Percentiles rank a stretch among this genome's conserved stretches.
These are phyloP conservation scores for Polychytrium aggregatum DNA, from an alignment of 192 early-diverging fungal genomes.

Conservation along the genomic window DNA sequence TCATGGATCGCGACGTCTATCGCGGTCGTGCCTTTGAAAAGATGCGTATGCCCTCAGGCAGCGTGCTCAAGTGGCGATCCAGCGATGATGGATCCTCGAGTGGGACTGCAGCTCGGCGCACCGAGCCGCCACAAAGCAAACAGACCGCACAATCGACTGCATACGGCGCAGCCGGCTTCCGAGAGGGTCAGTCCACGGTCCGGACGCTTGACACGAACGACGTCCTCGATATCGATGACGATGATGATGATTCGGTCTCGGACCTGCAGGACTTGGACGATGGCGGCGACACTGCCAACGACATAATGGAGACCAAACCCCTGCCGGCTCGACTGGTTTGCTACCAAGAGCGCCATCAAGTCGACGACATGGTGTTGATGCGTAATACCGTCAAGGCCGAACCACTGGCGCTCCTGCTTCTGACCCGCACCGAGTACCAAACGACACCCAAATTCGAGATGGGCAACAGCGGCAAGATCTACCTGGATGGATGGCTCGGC, in stretches of 20 bases:
- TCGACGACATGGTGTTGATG: slow-evolving; percentile 27
- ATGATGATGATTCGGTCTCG: no score
- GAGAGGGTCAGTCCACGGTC: neutral
- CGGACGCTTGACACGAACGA: slow-evolving; percentile 1
- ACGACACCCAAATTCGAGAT: no score
- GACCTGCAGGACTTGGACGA: slow-evolving; percentile 7
- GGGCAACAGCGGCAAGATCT: no score
- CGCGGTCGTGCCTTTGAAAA: slow-evolving; percentile 8
- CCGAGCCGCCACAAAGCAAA: neutral
- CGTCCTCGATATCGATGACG: no score
- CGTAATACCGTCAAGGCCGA: slow-evolving; percentile 24
- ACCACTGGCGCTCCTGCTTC: slow-evolving; percentile 20
- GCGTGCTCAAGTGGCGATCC: slow-evolving; percentile 24
- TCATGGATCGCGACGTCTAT: slow-evolving; percentile 28
- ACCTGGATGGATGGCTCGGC: no score
- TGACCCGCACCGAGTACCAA: slow-evolving; percentile 1
- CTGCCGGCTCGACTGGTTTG: slow-evolving; percentile 24
- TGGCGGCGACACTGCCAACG: slow-evolving; percentile 10
- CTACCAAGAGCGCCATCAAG: slow-evolving; percentile 37
- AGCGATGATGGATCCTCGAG: slow-evolving; percentile 6
- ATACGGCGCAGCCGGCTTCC: neutral
- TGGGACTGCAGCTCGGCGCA: neutral
- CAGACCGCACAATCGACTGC: neutral
- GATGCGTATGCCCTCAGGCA: slow-evolving; percentile 21
- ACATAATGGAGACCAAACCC: slow-evolving; percentile 8